phyloP scores from a whole-genome alignment of 2,329 filamentous ascomycete genomes.

The Madurella fahalii region DNA sequence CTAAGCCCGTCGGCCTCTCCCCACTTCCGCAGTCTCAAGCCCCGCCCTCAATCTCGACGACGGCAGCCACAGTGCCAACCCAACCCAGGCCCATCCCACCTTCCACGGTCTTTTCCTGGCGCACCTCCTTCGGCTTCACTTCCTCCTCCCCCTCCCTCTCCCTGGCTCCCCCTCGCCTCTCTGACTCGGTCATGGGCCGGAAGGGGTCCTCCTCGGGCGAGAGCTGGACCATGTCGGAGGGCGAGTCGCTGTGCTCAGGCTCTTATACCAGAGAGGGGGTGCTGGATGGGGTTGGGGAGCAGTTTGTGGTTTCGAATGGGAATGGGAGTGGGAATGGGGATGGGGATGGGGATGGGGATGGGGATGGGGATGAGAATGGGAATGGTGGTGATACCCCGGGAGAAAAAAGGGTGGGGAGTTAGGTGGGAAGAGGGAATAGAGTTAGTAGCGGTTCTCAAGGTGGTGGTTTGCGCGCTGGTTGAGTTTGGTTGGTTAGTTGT shows the following conservation, averaged over 20 bases:
- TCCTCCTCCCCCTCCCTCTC: neutral
- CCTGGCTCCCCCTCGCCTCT: neutral
- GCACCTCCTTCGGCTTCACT: constrained; percentile 8
- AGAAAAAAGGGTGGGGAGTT: neutral
- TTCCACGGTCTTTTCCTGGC: constrained; percentile 11
- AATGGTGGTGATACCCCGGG: too few species aligned
- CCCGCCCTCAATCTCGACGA: neutral
- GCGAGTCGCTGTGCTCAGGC: neutral
- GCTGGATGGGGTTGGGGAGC: constrained; percentile 13
- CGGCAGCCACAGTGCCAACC: neutral
- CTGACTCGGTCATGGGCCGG: constrained; percentile 9
- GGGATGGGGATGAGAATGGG: neutral
- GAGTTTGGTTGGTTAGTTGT: too few species aligned
- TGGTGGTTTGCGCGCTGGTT: too few species aligned
- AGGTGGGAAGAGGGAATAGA: neutral
- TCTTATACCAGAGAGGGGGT: neutral
- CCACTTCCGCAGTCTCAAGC: too few species aligned
- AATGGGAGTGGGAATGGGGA: neutral
- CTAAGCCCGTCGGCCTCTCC: neutral
- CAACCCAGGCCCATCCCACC: neutral
- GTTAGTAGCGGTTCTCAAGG: too few species aligned
- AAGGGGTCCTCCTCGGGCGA: constrained; percentile 10
- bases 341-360: neutral
- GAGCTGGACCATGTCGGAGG: neutral
- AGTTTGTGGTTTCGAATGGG: constrained; percentile 1